These are phyloP conservation scores for Termitomyces titanicus DNA, from an alignment of 768 basidiomycete genomes.

Conservation along the genomic window DNA sequence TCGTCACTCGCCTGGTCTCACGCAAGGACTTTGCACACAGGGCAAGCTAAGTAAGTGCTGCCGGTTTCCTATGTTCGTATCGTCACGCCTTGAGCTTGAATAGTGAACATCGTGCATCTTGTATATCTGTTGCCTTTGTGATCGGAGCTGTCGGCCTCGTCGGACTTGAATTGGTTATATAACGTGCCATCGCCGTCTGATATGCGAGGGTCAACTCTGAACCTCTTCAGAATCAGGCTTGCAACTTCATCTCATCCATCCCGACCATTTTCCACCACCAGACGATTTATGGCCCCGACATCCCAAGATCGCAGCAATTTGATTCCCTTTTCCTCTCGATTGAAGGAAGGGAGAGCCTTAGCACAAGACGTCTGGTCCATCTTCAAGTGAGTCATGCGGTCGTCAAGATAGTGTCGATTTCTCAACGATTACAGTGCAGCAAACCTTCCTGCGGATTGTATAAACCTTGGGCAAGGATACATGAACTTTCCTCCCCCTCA, in stretches of 20 bases:
- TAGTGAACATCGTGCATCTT: no score
- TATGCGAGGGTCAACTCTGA: neutral
- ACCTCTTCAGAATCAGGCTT: slow-evolving; percentile 8
- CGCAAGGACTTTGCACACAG: no score
- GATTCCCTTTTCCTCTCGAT: slow-evolving; percentile 68
- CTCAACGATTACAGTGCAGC: slow-evolving; percentile 51
- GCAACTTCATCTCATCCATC: slow-evolving; percentile 2
- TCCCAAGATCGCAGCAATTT: slow-evolving; percentile 41
- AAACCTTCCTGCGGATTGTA: slow-evolving; percentile 86
- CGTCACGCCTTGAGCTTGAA: no score
- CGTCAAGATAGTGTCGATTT: slow-evolving; percentile 6
- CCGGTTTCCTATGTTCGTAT: no score
- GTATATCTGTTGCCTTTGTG: neutral
- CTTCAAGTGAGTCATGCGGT: slow-evolving; percentile 58
- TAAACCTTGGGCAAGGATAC: slow-evolving; percentile 94
- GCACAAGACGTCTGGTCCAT: slow-evolving; percentile 90
- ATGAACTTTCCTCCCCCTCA: slow-evolving; percentile 89
- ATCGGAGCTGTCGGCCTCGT: slow-evolving; percentile 15
- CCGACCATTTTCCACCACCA: slow-evolving; percentile 15
- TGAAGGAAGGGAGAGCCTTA: slow-evolving; percentile 72
- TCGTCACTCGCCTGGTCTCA: no score
- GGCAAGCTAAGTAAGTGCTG: no score
- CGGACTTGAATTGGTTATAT: slow-evolving; percentile 10
- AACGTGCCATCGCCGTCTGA: neutral
- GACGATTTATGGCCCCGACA: slow-evolving; percentile 11